These are phyloP conservation scores for Flammula alnicola DNA, from an alignment of 1,284 basidiomycete species.

Conservation along the genomic window DNA sequence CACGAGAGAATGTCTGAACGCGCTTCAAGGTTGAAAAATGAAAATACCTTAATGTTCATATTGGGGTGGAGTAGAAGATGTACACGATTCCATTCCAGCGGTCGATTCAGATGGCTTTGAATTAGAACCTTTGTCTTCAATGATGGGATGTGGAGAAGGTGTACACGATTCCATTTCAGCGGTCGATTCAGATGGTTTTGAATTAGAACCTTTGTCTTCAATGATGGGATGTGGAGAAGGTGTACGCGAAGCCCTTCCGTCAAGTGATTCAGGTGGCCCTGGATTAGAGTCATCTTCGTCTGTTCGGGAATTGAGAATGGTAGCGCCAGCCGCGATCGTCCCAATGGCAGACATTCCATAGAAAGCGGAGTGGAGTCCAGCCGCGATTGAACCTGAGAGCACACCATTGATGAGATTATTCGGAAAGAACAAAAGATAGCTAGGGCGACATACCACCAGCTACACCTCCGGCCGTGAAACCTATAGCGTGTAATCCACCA, in stretches of 20 bases:
- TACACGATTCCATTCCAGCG: too few species aligned
- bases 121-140: too few species aligned
- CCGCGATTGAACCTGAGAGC: constrained; percentile 24
- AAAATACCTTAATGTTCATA: too few species aligned
- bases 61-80: too few species aligned
- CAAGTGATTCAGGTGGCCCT: neutral
- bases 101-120: too few species aligned
- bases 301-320: neutral
- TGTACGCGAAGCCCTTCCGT: neutral
- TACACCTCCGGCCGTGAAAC: constrained; percentile 24
- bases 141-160: neutral
- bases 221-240: neutral
- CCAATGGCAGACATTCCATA: constrained; percentile 22
- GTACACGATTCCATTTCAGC: too few species aligned
- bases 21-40: too few species aligned
- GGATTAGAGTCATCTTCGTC: too few species aligned
- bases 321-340: constrained; percentile 12
- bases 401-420: neutral
- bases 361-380: constrained; percentile 20
- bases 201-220: too few species aligned
- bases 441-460: constrained; percentile 20
- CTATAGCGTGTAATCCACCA: constrained; percentile 18
- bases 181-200: too few species aligned
- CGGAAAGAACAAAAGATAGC: neutral
- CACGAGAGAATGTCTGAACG: too few species aligned